Conservation (phyloP, 2,329 filamentous ascomycete species). For the Coniochaeta prunicola region DNA sequence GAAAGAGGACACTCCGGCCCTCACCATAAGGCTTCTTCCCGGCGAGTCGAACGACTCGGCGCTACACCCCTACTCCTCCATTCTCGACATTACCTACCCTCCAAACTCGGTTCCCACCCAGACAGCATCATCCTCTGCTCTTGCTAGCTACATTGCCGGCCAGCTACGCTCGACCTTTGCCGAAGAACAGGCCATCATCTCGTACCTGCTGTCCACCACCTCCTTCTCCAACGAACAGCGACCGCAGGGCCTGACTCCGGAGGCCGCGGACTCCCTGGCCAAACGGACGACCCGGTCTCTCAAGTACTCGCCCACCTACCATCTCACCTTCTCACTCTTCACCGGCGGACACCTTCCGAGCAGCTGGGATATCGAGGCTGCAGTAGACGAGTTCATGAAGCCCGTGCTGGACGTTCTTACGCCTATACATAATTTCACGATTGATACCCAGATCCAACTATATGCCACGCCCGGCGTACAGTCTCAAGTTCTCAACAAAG, state of each 20-base stretch:
- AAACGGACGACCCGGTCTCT: conserved; percentile 77
- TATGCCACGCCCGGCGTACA: conserved; percentile 69
- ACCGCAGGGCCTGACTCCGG: conserved; percentile 38
- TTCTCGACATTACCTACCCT: conserved; percentile 72
- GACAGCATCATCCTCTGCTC: conserved; percentile 61
- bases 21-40: conserved; percentile 64
- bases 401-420: conserved; percentile 74
- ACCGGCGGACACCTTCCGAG: conserved; percentile 71
- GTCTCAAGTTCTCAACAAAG: conserved; percentile 63
- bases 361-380: conserved; percentile 83
- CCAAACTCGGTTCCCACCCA: conserved; percentile 59
- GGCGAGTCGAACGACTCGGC: conserved; percentile 53
- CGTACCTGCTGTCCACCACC: conserved; percentile 59
- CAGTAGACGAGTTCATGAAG: conserved; percentile 71
- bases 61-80: conserved; percentile 61
- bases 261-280: conserved; percentile 47
- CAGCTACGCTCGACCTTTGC: conserved; percentile 72
- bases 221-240: conserved; percentile 41
- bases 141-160: conserved; percentile 71
- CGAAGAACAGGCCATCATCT: conserved; percentile 84
- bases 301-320: conserved; percentile 89
- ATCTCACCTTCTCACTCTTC: conserved; percentile 93
- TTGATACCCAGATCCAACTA: conserved; percentile 92
- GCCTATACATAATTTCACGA: conserved; percentile 87
- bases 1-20: conserved; percentile 43